Evolutionary conservation across 768 basidiomycete species (phyloP).

Genomic region (Gloeostereum incarnatum): DNA sequence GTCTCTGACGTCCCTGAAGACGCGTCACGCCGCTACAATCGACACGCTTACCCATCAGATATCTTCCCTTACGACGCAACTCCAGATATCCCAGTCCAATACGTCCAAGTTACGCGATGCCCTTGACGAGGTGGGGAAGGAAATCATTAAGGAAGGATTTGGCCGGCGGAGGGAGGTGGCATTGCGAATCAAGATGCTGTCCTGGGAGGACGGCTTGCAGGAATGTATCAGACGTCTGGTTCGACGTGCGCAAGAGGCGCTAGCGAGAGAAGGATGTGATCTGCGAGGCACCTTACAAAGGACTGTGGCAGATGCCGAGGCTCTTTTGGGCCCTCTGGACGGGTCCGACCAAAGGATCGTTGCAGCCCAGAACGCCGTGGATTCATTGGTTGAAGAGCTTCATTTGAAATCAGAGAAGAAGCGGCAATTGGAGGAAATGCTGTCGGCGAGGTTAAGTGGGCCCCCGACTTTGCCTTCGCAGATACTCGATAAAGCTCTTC

Average conservation of each 20-base stretch:
- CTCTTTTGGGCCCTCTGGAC: conserved; percentile 16
- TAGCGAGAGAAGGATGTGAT: conserved; percentile 13
- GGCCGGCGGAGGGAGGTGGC: conserved; percentile 67
- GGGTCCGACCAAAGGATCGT: conserved; percentile 46
- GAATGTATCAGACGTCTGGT: conserved; percentile 52
- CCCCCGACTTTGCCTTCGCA: not conserved
- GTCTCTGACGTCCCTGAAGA: conserved; percentile 47
- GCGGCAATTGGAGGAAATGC: conserved; percentile 28
- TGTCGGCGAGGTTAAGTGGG: conserved; percentile 7
- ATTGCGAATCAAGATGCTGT: conserved; percentile 50
- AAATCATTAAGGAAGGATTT: conserved; percentile 61
- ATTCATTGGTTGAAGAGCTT: conserved; percentile 47
- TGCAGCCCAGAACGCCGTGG: conserved; percentile 38
- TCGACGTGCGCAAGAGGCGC: conserved; percentile 34
- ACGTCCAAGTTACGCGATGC: conserved; percentile 43
- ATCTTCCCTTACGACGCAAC: conserved; percentile 28
- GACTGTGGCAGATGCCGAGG: conserved; percentile 23
- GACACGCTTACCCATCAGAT: conserved; percentile 46
- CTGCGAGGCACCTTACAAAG: conserved; percentile 15
- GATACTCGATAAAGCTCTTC: not conserved
- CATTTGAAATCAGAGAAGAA: conserved; percentile 44
- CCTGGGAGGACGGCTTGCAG: conserved; percentile 52
- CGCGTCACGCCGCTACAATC: conserved; percentile 54
- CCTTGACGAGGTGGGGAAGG: conserved; percentile 63
- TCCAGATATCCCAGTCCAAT: conserved; percentile 33